A percentile compares a stretch with the other conserved stretches of the same genome.
These are phyloP conservation scores for Penicillium sp. DNA, from an alignment of 2,329 filamentous ascomycete genomes.

Conservation along the genomic window DNA sequence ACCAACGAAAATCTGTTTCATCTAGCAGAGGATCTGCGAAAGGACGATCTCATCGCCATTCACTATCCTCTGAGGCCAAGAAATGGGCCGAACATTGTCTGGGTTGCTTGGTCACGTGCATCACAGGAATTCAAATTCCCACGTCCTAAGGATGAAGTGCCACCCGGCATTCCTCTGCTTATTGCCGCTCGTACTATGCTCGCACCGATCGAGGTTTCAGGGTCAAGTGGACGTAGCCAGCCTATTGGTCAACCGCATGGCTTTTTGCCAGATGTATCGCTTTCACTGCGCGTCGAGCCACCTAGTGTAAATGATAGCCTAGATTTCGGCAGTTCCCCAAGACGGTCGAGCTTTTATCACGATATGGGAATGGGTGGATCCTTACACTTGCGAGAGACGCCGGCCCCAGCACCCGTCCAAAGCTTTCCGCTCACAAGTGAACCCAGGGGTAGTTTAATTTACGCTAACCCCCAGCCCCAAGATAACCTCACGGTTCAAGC, in stretches of 20 bases:
- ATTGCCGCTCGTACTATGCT: conserved; percentile 22
- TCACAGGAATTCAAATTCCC: conserved; percentile 29
- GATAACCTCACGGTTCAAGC: background rate
- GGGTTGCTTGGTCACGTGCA: conserved; percentile 33
- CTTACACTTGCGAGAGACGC: background rate
- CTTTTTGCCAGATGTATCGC: background rate
- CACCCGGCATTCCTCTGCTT: conserved; percentile 19
- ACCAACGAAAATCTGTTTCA: conserved; percentile 28
- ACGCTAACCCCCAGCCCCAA: background rate
- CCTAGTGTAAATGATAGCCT: background rate
- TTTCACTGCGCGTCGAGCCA: background rate
- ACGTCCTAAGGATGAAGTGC: background rate
- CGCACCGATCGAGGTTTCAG: background rate
- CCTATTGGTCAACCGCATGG: no score
- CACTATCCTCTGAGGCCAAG: conserved; percentile 20
- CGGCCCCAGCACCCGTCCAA: background rate
- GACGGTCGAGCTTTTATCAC: background rate
- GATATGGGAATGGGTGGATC: background rate
- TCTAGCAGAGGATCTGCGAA: conserved; percentile 30
- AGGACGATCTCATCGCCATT: conserved; percentile 32
- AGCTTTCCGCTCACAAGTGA: background rate
- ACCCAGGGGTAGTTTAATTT: background rate
- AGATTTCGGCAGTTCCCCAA: background rate
- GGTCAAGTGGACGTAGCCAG: background rate
- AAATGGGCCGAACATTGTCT: conserved; percentile 9